Conservation (phyloP, 2,329 filamentous ascomycete genomes). For the Paecilomyces formosus region DNA sequence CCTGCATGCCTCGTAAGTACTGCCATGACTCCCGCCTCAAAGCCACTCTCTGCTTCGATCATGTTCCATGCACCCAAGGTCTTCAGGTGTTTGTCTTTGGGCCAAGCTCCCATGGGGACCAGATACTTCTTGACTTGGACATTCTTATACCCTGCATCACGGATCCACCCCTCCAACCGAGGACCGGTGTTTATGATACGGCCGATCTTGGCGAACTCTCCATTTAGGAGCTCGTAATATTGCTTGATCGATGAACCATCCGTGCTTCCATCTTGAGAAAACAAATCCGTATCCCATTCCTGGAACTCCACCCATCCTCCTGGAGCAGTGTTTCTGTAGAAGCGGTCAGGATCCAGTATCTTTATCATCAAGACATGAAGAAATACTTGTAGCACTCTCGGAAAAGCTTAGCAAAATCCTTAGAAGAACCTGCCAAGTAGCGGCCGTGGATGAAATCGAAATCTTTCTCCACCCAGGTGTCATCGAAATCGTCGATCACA, state of each 20-base stretch:
- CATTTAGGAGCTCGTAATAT: not conserved
- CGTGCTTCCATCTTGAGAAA: slow-evolving; percentile 15
- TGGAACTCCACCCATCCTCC: slow-evolving; percentile 31
- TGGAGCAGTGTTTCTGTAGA: slow-evolving; percentile 17
- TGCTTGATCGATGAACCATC: not conserved
- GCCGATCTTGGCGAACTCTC: not conserved
- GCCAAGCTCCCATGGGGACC: slow-evolving; percentile 18
- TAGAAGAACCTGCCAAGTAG: slow-evolving; percentile 49
- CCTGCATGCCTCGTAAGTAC: slow-evolving; percentile 5
- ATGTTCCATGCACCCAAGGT: slow-evolving; percentile 15
- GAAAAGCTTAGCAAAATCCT: slow-evolving; percentile 48
- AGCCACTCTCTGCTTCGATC: slow-evolving; percentile 14
- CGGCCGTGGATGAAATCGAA: slow-evolving; percentile 57
- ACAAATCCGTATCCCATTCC: slow-evolving; percentile 21
- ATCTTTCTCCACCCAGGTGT: slow-evolving; percentile 47
- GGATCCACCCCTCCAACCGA: slow-evolving; percentile 9
- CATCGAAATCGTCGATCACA: slow-evolving; percentile 52
- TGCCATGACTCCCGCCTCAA: slow-evolving; percentile 19
- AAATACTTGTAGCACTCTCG: slow-evolving; percentile 32
- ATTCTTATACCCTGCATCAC: slow-evolving; percentile 15
- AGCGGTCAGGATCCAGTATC: not conserved
- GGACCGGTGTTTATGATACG: not conserved
- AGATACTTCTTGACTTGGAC: slow-evolving; percentile 8
- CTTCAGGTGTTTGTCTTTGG: slow-evolving; percentile 7
- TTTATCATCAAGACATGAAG: not conserved